These are phyloP conservation scores for Globisporangium barbulae DNA, from an alignment of 352 stramenopile species.

Conservation along the genomic window DNA sequence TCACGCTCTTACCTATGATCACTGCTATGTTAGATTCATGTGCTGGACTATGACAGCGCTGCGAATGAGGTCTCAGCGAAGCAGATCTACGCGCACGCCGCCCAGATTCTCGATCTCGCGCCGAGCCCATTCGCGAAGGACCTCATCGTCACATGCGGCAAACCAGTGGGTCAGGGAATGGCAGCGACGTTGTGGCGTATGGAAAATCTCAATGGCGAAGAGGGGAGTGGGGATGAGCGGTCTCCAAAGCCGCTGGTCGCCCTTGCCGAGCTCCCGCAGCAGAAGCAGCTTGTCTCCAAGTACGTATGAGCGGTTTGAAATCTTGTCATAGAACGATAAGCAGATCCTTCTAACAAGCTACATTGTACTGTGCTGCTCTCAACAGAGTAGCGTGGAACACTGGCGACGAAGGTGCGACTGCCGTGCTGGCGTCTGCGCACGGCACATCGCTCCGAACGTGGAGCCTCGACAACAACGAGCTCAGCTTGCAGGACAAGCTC, in stretches of 20 bases:
- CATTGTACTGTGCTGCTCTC: not conserved
- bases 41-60: slow-evolving; percentile 56
- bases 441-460: slow-evolving; percentile 51
- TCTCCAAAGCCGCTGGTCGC: slow-evolving; percentile 27
- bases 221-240: slow-evolving; percentile 13
- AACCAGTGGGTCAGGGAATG: slow-evolving; percentile 28
- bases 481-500: slow-evolving; percentile 38
- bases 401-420: slow-evolving; percentile 17
- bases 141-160: slow-evolving; percentile 56
- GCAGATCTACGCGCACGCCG: slow-evolving; percentile 40
- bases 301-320: slow-evolving; percentile 13
- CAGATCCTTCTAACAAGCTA: not conserved
- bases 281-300: slow-evolving; percentile 46
- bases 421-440: slow-evolving; percentile 36
- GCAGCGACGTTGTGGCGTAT: slow-evolving; percentile 55
- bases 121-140: slow-evolving; percentile 45
- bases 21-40: slow-evolving; percentile 33
- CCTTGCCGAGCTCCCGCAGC: slow-evolving; percentile 34
- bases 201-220: slow-evolving; percentile 18
- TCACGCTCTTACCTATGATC: slow-evolving; percentile 7
- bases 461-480: slow-evolving; percentile 34
- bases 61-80: slow-evolving; percentile 33
- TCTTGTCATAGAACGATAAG: not conserved
- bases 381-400: slow-evolving; percentile 45
- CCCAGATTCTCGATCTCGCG: slow-evolving; percentile 47